A percentile compares a stretch with the other conserved stretches of the same genome.
phyloP scores from a whole-genome alignment of 139 green algal species.

The Coelastrella sp. region DNA sequence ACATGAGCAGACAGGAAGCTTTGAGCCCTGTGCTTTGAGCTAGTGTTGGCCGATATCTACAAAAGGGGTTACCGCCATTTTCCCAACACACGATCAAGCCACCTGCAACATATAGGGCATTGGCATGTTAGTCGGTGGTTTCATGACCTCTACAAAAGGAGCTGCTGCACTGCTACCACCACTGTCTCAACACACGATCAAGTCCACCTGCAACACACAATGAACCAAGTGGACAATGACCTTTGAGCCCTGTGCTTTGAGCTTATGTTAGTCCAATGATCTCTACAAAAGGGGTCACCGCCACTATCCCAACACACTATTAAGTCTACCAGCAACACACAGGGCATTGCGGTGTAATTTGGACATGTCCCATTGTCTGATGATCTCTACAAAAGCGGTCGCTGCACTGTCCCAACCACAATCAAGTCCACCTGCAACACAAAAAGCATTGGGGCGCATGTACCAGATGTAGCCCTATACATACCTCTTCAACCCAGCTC shows the following conservation, averaged over 20 bases:
- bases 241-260: no score
- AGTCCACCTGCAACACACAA: constrained; percentile 30
- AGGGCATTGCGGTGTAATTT: not conserved
- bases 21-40: no score
- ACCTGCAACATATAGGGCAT: constrained; percentile 54
- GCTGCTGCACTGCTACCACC: constrained; percentile 68
- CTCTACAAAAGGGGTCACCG: constrained; percentile 67
- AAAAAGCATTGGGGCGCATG: no score
- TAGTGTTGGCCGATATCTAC: no score
- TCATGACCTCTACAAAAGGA: constrained; percentile 72
- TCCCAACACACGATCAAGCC: no score
- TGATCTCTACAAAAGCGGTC: no score
- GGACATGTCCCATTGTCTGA: not conserved
- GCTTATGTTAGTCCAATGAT: no score
- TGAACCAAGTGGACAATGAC: no score
- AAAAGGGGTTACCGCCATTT: no score
- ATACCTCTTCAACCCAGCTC: no score
- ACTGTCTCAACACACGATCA: constrained; percentile 83
- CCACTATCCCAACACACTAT: constrained; percentile 94
- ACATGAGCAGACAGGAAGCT: constrained; percentile 69
- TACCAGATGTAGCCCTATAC: no score
- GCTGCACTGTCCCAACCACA: no score
- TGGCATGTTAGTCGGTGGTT: constrained; percentile 66
- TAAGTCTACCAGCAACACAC: constrained; percentile 85
- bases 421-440: constrained; percentile 84